These are phyloP conservation scores for Macrolepiota fuliginosa DNA, from an alignment of 768 basidiomycete genomes.

Conservation along the genomic window DNA sequence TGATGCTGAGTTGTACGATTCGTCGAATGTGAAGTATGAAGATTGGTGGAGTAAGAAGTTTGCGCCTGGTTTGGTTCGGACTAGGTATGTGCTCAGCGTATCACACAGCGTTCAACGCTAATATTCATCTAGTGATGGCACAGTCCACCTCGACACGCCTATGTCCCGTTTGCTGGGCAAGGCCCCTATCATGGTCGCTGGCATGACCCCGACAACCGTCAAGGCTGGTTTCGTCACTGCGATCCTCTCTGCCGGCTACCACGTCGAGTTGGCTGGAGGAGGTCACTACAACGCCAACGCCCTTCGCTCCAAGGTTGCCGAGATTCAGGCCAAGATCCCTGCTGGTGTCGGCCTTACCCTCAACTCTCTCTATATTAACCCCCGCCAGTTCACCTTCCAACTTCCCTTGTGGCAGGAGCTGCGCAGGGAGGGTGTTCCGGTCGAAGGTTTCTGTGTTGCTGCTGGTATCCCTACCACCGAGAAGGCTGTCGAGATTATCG, in stretches of 20 bases:
- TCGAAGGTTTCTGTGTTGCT: slow-evolving; percentile 99
- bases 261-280: slow-evolving; percentile 96
- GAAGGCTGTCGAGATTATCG: slow-evolving; percentile 96
- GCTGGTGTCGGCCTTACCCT: slow-evolving; percentile 90
- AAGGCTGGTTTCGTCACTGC: slow-evolving; percentile 94
- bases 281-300: slow-evolving; percentile 94
- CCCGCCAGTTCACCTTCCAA: slow-evolving; percentile 95
- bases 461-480: slow-evolving; percentile 96
- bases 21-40: slow-evolving; percentile 66
- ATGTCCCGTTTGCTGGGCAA: slow-evolving; percentile 96
- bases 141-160: slow-evolving; percentile 89
- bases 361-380: slow-evolving; percentile 97
- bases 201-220: slow-evolving; percentile 98
- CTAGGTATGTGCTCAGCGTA: slow-evolving; percentile 55
- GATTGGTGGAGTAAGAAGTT: slow-evolving; percentile 92
- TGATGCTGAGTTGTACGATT: slow-evolving; percentile 80
- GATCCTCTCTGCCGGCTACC: slow-evolving; percentile 89
- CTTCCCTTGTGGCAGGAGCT: slow-evolving; percentile 98
- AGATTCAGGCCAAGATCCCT: slow-evolving; percentile 84
- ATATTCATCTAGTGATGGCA: slow-evolving; percentile 69
- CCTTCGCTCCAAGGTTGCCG: slow-evolving; percentile 86
- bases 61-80: slow-evolving; percentile 82
- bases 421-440: slow-evolving; percentile 89
- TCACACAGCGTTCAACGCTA: slow-evolving; percentile 12
- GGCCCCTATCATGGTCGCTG: slow-evolving; percentile 98